Percentiles rank a stretch among this genome's conserved stretches.
phyloP scores from a whole-genome alignment of 768 basidiomycete species.

The Collybia sp. region DNA sequence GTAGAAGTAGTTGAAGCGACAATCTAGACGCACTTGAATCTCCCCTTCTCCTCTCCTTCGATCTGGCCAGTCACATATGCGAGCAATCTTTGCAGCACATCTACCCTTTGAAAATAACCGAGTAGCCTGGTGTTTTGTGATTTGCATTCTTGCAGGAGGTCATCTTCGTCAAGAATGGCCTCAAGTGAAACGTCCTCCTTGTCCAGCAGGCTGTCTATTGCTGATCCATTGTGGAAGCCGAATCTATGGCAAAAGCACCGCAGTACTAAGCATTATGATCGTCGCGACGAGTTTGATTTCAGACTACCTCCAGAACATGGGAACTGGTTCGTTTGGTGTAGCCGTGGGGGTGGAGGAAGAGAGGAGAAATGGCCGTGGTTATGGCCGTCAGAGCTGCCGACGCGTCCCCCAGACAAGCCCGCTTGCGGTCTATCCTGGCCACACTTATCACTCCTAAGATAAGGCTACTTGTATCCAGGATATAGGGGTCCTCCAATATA shows the following conservation, averaged over 20 bases:
- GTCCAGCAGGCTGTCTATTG: conserved; percentile 87
- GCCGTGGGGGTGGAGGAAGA: no score
- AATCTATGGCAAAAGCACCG: conserved; percentile 55
- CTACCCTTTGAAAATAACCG: conserved; percentile 79
- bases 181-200: conserved; percentile 88
- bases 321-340: conserved; percentile 4
- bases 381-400: no score
- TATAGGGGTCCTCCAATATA: no score
- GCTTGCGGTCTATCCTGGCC: no score
- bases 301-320: conserved; percentile 53
- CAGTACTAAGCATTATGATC: conserved; percentile 23
- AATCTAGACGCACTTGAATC: conserved; percentile 66
- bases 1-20: no score
- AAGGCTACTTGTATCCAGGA: no score
- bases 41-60: conserved; percentile 71
- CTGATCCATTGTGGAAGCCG: conserved; percentile 84
- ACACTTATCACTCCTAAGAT: no score
- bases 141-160: conserved; percentile 94
- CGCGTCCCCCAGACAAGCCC: no score
- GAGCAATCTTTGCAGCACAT: conserved; percentile 75
- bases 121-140: conserved; percentile 86
- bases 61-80: conserved; percentile 87
- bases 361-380: no score
- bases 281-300: conserved; percentile 21
- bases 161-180: conserved; percentile 89